Percentiles rank a stretch among this genome's conserved stretches.
Evolutionary conservation across 108 stramenopile species (phyloP).

Genomic region (Nitzschia putrida): DNA sequence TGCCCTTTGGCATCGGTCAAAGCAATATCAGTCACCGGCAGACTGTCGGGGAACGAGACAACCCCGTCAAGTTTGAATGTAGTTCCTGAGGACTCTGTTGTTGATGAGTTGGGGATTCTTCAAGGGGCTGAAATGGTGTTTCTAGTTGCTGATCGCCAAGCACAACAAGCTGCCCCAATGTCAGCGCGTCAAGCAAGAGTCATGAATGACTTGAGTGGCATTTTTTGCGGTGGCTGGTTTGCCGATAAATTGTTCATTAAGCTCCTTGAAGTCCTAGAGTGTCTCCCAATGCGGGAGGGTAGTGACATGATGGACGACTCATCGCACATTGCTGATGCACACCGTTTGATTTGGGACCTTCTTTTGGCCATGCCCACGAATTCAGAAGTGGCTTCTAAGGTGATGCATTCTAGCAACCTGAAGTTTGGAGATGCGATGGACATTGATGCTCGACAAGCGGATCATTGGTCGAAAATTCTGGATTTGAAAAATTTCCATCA

Average conservation of each 20-base stretch:
- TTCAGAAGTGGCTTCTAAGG: slow-evolving; percentile 53
- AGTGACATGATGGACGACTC: slow-evolving; percentile 25
- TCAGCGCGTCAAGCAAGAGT: slow-evolving; percentile 15
- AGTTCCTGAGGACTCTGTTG: slow-evolving; percentile 58
- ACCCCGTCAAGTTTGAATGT: slow-evolving; percentile 45
- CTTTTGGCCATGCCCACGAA: slow-evolving; percentile 93
- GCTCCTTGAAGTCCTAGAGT: slow-evolving; percentile 66
- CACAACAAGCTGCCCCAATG: slow-evolving; percentile 12
- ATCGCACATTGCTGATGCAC: slow-evolving; percentile 34
- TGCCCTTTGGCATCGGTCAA: slow-evolving; percentile 55
- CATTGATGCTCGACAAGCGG: slow-evolving; percentile 50
- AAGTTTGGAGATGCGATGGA: slow-evolving; percentile 60
- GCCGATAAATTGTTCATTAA: slow-evolving; percentile 68
- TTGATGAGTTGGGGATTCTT: slow-evolving; percentile 73
- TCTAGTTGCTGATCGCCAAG: slow-evolving; percentile 48
- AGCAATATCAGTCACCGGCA: slow-evolving; percentile 56
- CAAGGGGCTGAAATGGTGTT: slow-evolving; percentile 81
- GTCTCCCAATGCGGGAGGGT: slow-evolving; percentile 51
- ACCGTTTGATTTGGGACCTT: slow-evolving; percentile 89
- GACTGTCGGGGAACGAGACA: slow-evolving; percentile 25
- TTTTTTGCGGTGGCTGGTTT: slow-evolving; percentile 64
- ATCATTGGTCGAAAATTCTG: slow-evolving; percentile 70
- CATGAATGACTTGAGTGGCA: slow-evolving; percentile 52
- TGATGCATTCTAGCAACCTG: slow-evolving; percentile 43
- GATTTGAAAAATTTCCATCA: slow-evolving; percentile 71